These are phyloP conservation scores for Combretum micranthum DNA, from an alignment of 345 rosid genomes.

Conservation along the genomic window DNA sequence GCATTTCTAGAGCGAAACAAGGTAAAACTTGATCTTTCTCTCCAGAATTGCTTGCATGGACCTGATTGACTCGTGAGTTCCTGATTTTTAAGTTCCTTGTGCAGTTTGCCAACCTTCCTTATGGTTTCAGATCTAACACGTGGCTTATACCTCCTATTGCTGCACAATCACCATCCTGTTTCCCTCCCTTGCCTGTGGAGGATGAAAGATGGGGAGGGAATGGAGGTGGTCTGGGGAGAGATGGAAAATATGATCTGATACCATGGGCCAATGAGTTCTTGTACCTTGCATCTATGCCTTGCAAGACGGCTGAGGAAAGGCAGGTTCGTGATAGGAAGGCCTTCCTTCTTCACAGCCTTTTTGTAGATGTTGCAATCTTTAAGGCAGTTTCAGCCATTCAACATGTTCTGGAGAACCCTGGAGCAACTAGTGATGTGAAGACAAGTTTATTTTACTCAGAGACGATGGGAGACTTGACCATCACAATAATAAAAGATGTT, in stretches of 20 bases:
- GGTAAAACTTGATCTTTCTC: conserved; percentile 29
- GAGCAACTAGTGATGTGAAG: conserved; percentile 17
- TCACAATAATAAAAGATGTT: conserved; percentile 54
- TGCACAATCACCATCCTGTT: conserved; percentile 59
- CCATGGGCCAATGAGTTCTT: conserved; percentile 83
- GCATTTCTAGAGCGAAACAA: conserved; percentile 89
- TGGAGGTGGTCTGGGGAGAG: conserved; percentile 93
- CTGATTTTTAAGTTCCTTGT: conserved; percentile 8
- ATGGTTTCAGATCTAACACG: conserved; percentile 95
- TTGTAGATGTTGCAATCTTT: conserved; percentile 79
- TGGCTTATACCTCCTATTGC: conserved; percentile 89
- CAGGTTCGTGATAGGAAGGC: conserved; percentile 91
- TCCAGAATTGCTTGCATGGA: neutral
- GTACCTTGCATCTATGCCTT: conserved; percentile 79
- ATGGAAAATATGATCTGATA: conserved; percentile 59
- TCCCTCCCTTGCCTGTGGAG: conserved; percentile 77
- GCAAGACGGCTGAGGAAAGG: conserved; percentile 87
- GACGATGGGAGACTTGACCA: conserved; percentile 67
- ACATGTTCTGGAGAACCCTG: conserved; percentile 40
- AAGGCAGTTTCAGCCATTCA: conserved; percentile 75
- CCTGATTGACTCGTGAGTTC: neutral
- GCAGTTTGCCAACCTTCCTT: conserved; percentile 98
- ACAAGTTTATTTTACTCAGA: conserved; percentile 38
- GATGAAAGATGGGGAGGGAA: conserved; percentile 92
- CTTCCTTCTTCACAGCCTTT: conserved; percentile 91